Conservation (phyloP, 2,329 filamentous ascomycete genomes). For the Arachnomyces sp. region DNA sequence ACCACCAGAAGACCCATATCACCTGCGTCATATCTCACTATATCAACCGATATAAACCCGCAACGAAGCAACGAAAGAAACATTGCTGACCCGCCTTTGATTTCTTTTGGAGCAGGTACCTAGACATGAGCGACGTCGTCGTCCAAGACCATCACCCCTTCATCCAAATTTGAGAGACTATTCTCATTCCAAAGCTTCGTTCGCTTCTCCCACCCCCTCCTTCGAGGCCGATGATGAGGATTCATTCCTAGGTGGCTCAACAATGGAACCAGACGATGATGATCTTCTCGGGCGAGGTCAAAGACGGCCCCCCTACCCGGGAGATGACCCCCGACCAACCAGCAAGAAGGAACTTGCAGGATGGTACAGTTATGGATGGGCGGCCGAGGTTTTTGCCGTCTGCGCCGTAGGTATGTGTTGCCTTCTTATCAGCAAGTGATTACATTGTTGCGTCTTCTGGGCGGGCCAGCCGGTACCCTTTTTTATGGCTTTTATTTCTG, state of each 20-base stretch:
- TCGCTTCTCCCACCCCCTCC: slow-evolving; percentile 52
- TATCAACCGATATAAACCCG: background rate
- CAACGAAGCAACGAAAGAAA: background rate
- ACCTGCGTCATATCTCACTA: too few species aligned
- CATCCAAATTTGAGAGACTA: slow-evolving; percentile 7
- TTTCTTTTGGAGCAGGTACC: slow-evolving; percentile 16
- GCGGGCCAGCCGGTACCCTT: too few species aligned
- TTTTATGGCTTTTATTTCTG: background rate
- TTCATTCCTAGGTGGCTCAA: slow-evolving; percentile 32
- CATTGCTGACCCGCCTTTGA: background rate
- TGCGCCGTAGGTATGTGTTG: slow-evolving; percentile 61
- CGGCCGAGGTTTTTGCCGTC: slow-evolving; percentile 91
- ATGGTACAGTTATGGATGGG: slow-evolving; percentile 96
- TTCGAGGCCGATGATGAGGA: slow-evolving; percentile 65
- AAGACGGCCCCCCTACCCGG: slow-evolving; percentile 54
- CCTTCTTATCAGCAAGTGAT: slow-evolving; percentile 1
- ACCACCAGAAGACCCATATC: too few species aligned
- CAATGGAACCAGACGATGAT: slow-evolving; percentile 68
- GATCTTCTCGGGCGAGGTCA: slow-evolving; percentile 18
- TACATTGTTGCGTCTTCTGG: background rate
- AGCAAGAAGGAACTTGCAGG: slow-evolving; percentile 80
- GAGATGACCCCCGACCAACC: slow-evolving; percentile 83
- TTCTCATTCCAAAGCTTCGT: slow-evolving; percentile 50
- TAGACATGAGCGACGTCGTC: slow-evolving; percentile 13
- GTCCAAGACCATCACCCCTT: background rate